Evolutionary conservation across 768 basidiomycete species (phyloP), one percentile per base, ranked within the genome.

Genomic region (Pulveroboletus sp.): DNA sequence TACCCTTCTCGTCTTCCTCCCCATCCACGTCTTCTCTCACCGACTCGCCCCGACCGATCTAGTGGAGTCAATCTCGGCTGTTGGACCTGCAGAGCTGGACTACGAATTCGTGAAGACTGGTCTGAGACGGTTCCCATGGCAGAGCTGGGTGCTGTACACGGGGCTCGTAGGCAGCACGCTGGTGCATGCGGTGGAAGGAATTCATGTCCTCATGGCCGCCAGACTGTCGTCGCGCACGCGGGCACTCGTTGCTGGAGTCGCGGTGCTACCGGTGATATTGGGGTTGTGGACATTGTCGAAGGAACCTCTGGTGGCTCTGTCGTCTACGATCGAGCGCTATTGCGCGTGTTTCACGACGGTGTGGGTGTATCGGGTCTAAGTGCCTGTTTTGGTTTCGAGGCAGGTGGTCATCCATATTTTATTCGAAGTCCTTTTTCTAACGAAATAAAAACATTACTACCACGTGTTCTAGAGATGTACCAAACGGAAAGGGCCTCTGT

Each of bases 101-200:
- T 93, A 78, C 62, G 86, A 91, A 55, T 92, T 84, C 63, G 87
- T 93, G 49, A 91, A 92, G 62, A 74, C 78, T 6, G 86, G 80
- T 3, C 66, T 92, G 35, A 71, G 73, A 14, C 68, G 50, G 15
- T 89, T 82, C 78, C 86, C 88, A 0, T 67, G 71, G 61, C 71
- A 78, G 35, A 84, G 77, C 58, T 82, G 77, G 77, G 48, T 79
- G 3, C 64, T 84, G 39, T 92, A 93, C 57, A 64, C 72, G 1
- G 82, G 78, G 0, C 75, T 93, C 9, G 76, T 86, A 0, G 68
- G 69, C 1, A 72, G 76, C 21, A 77, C 79, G 0, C 70, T 75
- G 0, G 58, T 84, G 42, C 92, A 93, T 62, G 71, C 77, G 4
- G 73, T 74, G 4, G 83, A 89, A 52, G 91, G 90, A 0, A 57